Conservation (phyloP, 2,329 filamentous ascomycete genomes). For the Neodidymelliopsis sp. region DNA sequence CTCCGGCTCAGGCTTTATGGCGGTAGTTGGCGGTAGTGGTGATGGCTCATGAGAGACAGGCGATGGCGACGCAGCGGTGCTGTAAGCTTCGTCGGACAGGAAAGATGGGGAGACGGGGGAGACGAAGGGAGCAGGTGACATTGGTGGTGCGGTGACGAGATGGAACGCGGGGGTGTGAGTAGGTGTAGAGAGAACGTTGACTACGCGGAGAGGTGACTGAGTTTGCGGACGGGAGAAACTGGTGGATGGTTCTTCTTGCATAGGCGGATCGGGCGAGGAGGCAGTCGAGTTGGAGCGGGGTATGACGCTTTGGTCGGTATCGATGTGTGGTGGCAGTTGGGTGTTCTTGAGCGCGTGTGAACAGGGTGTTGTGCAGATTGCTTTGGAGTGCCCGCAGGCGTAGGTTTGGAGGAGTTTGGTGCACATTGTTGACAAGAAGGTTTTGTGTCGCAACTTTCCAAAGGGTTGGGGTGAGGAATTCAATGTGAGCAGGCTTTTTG, state of each 20-base stretch:
- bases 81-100: too few species aligned
- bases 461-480: not conserved
- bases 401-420: constrained; percentile 35
- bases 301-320: constrained; percentile 5
- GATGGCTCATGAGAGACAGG: too few species aligned
- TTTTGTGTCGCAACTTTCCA: too few species aligned
- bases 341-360: constrained; percentile 22
- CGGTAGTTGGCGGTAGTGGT: not conserved
- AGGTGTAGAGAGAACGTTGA: not conserved
- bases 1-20: constrained; percentile 12
- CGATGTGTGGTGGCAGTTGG: not conserved
- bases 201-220: not conserved
- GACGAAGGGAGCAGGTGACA: too few species aligned
- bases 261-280: constrained; percentile 10
- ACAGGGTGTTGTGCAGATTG: constrained; percentile 40
- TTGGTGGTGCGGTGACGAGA: constrained; percentile 5
- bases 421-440: constrained; percentile 39
- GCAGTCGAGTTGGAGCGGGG: constrained; percentile 18
- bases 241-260: not conserved
- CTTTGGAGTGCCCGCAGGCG: constrained; percentile 35
- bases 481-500: too few species aligned
- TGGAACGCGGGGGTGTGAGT: constrained; percentile 9
- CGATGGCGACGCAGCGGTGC: too few species aligned
- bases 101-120: constrained; percentile 7
- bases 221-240: not conserved